Base-by-base conservation (phyloP, 2,329 filamentous ascomycete genomes). In the Stagonosporopsis vannaccii region DNA sequence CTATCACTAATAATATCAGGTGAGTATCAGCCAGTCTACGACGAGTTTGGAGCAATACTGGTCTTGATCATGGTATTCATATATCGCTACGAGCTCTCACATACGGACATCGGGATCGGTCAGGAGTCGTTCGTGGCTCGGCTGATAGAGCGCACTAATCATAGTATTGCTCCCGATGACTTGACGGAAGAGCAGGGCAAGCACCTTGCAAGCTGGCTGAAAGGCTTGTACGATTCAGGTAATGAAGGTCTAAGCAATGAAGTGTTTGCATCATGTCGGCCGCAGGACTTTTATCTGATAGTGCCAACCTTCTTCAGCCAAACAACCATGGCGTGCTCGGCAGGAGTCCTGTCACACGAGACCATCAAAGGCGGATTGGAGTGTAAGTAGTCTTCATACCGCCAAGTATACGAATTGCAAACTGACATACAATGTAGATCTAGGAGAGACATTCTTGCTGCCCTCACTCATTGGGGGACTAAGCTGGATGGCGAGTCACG, bases 21-120 rank as follows among this genome's bases (percentile, higher is more conserved):
- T 49, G 91, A 95, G 70, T 92, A 92, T 65, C 91, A 94, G 70
- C 90, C 90, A 0, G 87, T 92, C 0, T 95, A 95, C 65, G 91
- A 95, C 68, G 91, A 96, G 65, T 95, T 94, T 63, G 90, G 90
- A 0, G 87, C 89, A 0, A 87, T 93, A 15, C 77, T 95, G 7
- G 81, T 95, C 1, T 79, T 95, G 2, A 82, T 92, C 0, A 76
- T 93, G 47, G 89, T 89, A 0, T 88, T 92, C 61, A 84, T 89
- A n/a, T 85, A 91, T 69, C 87, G 91, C 13, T 94, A 93, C 67
- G 84, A 86, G 47, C 79, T 95, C 9, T 83, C 81, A 0, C 78
- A 81, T 6, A 76, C 83, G 4, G 89, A 93, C 32, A 79, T 93
- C 26, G 90, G 89, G 2, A 78, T 86, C 12, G 79, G 84, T 1